phyloP scores from a whole-genome alignment of 192 early-diverging fungal species.

The Umbelopsis ramanniana region DNA sequence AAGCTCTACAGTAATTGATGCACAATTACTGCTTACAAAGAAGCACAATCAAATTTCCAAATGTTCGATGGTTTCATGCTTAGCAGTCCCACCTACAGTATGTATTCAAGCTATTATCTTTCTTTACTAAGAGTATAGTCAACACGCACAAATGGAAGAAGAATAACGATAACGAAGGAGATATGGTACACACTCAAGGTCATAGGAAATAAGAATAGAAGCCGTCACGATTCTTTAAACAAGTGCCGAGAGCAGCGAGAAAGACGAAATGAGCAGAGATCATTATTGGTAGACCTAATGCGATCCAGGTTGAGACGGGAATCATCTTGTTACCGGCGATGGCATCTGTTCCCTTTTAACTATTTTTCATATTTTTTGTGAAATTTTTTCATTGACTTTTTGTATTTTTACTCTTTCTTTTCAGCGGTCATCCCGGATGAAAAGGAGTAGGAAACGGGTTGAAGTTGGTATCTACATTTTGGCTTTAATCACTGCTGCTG shows the following conservation, averaged over 20 bases:
- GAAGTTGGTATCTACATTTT: conserved; percentile 30
- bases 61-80: background rate
- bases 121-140: conserved; percentile 14
- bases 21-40: background rate
- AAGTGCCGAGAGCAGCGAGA: background rate
- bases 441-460: conserved; percentile 6
- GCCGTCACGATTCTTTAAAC: background rate
- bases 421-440: background rate
- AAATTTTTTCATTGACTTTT: conserved; percentile 3
- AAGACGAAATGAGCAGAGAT: background rate
- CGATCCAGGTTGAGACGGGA: background rate
- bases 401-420: conserved; percentile 1
- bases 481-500: conserved; percentile 72
- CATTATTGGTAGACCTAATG: background rate
- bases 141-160: conserved; percentile 9
- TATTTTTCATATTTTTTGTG: conserved; percentile 18
- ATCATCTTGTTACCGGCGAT: background rate
- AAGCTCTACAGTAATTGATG: background rate
- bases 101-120: conserved; percentile 6
- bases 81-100: background rate
- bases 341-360: background rate
- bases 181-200: conserved; percentile 3
- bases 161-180: conserved; percentile 20
- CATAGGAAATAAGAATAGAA: conserved; percentile 17
- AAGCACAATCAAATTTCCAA: background rate